phyloP scores from a whole-genome alignment of 2,329 filamentous ascomycete species.

The Fusarium concolor region DNA sequence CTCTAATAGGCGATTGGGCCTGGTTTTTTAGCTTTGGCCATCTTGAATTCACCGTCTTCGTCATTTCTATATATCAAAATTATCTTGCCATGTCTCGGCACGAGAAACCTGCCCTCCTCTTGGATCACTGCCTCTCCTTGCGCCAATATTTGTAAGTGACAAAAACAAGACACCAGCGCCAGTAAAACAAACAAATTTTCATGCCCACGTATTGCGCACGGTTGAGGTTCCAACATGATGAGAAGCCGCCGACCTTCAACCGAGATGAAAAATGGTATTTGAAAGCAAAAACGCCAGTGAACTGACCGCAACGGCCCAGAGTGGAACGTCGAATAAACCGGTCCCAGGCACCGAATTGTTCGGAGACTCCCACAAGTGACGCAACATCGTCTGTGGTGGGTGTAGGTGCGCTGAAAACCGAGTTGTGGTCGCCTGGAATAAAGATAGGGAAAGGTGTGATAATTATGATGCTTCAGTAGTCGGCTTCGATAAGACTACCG shows the following conservation, averaged over 20 bases:
- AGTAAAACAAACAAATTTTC: conserved; percentile 9
- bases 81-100: conserved; percentile 13
- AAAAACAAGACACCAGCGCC: conserved; percentile 21
- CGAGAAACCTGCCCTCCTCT: conserved; percentile 4
- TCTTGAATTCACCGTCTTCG: neutral
- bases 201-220: conserved; percentile 1
- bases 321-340: conserved; percentile 10
- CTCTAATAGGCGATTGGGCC: neutral
- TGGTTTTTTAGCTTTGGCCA: conserved; percentile 1
- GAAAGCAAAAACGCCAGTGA: conserved; percentile 24
- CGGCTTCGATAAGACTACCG: conserved; percentile 15
- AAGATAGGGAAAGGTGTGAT: neutral
- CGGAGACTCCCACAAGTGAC: conserved; percentile 16
- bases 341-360: neutral
- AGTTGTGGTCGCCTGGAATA: neutral
- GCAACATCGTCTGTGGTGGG: conserved; percentile 2
- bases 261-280: conserved; percentile 4
- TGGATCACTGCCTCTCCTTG: neutral
- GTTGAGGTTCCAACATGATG: neutral
- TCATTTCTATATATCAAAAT: conserved; percentile 27
- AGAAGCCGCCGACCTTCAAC: conserved; percentile 3
- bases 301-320: neutral
- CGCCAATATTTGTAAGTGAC: conserved; percentile 2
- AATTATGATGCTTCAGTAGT: conserved; percentile 22
- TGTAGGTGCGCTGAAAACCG: neutral